phyloP scores from a whole-genome alignment of 1,284 basidiomycete species.

The Thelephora terrestris region DNA sequence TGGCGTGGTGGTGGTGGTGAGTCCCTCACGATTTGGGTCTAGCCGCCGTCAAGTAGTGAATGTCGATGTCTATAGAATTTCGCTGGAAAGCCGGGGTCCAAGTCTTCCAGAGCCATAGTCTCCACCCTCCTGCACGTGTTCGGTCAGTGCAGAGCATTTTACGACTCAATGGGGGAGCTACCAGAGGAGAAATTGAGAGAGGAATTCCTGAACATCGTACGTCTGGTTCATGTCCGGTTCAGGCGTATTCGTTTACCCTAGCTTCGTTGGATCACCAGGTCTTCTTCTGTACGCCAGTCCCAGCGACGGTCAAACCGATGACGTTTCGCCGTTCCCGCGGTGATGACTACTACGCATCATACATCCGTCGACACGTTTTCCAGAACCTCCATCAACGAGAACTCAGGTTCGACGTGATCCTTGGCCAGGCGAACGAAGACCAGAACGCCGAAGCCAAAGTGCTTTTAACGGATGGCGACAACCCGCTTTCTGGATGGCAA shows the following conservation, averaged over 20 bases:
- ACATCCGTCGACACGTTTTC: conserved; percentile 46
- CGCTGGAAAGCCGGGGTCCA: conserved; percentile 56
- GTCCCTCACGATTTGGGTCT: conserved; percentile 17
- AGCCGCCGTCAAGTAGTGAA: too few relatives aligned
- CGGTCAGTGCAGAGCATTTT: conserved; percentile 70
- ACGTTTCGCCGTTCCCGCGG: conserved; percentile 50
- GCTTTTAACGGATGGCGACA: conserved; percentile 49
- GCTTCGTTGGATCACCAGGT: conserved; percentile 35
- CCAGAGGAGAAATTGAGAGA: conserved; percentile 35
- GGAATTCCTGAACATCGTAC: conserved; percentile 69
- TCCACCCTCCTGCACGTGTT: conserved; percentile 61
- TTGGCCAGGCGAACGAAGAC: conserved; percentile 22
- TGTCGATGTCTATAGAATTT: conserved; percentile 43
- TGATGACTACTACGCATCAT: conserved; percentile 57
- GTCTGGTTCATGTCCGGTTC: conserved; percentile 12
- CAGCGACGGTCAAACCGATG: conserved; percentile 36
- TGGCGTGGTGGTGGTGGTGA: conserved; percentile 72
- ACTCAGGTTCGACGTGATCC: conserved; percentile 39
- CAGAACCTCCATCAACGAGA: conserved; percentile 36
- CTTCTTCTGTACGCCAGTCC: conserved; percentile 58
- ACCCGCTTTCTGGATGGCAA: conserved; percentile 54
- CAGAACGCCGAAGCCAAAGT: conserved; percentile 29
- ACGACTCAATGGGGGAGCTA: conserved; percentile 46
- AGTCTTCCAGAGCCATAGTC: conserved; percentile 56
- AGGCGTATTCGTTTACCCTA: conserved; percentile 1